Evolutionary conservation across 345 rosid genomes (phyloP).

Genomic region (Eucalyptus sp.): DNA sequence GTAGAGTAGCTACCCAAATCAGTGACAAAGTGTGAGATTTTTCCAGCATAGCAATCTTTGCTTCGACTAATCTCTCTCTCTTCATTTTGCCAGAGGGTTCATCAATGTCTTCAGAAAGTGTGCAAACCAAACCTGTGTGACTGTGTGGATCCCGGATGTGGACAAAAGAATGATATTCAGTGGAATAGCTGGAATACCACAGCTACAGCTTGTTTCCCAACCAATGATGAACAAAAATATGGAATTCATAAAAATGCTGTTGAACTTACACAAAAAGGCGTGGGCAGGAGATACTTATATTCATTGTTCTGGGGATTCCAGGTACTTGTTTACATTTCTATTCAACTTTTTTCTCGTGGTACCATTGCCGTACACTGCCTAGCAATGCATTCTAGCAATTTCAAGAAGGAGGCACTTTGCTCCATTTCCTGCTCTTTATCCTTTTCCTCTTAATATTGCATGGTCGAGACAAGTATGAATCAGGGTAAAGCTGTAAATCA

Average conservation of each 20-base stretch:
- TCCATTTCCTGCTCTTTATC: background rate
- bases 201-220: constrained; percentile 38
- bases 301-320: constrained; percentile 94
- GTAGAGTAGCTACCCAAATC: background rate
- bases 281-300: constrained; percentile 57
- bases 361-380: background rate
- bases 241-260: constrained; percentile 55
- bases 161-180: background rate
- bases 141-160: constrained; percentile 44
- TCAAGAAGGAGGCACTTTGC: background rate
- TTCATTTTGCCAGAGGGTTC: constrained; percentile 53
- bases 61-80: background rate
- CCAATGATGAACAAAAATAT: constrained; percentile 12
- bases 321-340: constrained; percentile 19
- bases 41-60: background rate
- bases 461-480: background rate
- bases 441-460: background rate
- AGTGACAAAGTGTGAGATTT: background rate
- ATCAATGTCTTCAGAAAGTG: constrained; percentile 66
- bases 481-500: background rate
- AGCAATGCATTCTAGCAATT: background rate
- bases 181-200: background rate
- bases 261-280: constrained; percentile 31
- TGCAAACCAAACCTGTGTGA: constrained; percentile 14
- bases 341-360: background rate